phyloP scores from a whole-genome alignment of 306 rosid genomes.

The Vigna hirtella region DNA sequence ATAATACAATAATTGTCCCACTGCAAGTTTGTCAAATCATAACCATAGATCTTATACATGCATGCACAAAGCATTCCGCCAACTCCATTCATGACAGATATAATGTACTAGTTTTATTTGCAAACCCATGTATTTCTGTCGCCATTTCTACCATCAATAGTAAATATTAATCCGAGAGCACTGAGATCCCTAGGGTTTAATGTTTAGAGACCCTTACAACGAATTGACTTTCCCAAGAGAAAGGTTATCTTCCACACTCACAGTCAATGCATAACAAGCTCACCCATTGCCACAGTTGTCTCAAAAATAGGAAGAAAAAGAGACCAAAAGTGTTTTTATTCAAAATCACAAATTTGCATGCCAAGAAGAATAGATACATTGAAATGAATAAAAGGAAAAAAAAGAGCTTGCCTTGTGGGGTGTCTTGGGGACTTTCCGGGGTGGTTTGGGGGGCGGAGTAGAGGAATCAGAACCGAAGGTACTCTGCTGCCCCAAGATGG shows the following conservation, averaged over 20 bases:
- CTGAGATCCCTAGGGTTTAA: no score
- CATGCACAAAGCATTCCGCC: not conserved
- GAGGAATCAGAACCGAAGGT: slow-evolving; percentile 62
- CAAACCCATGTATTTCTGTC: not conserved
- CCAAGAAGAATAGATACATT: no score
- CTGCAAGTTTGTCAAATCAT: not conserved
- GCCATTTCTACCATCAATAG: no score
- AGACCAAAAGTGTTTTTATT: no score
- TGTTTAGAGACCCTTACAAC: no score
- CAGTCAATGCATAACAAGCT: no score
- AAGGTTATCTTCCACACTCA: no score
- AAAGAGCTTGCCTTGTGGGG: slow-evolving; percentile 76
- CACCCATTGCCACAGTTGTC: no score
- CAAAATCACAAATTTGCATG: no score
- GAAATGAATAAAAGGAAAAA: not conserved
- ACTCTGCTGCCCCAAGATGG: slow-evolving; percentile 62
- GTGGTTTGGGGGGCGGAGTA: slow-evolving; percentile 88
- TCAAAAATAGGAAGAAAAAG: no score
- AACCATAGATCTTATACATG: not conserved
- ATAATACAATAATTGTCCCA: not conserved
- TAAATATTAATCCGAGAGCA: no score
- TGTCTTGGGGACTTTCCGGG: slow-evolving; percentile 94
- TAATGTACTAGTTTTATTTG: not conserved
- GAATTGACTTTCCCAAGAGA: no score
- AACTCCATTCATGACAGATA: not conserved